Base-by-base conservation (phyloP, 208 protist species). In the Acanthamoeba culbertsoni region DNA sequence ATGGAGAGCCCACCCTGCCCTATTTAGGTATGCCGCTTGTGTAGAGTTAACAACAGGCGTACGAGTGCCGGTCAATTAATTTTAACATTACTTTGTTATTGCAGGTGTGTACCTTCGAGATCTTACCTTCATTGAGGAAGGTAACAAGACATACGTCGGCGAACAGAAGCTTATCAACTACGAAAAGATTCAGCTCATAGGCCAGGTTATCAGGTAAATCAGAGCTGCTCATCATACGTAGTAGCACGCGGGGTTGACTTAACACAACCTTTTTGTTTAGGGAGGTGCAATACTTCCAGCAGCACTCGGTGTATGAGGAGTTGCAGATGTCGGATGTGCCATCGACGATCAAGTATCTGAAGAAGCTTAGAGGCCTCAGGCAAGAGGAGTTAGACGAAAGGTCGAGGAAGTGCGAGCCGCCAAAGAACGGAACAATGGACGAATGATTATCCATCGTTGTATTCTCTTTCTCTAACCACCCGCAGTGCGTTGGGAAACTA, bases 251-350 rank as follows among this genome's bases (percentile, higher is more conserved):
- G 42, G 18, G 5, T n/a, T 71, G 12, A 14, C 18, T 1, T 71
- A 37, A 31, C 62, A 28, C 62, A 14, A 10, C 35, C 7, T 68
- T 26, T 6, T 7, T n/a, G 16, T 35, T 0, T 43, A 84, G 82
- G 53, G 82, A 89, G 82, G 82, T 89, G 82, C 82, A 89, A 46
- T 89, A 89, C 82, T 89, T 89, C 28, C 82, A 89, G 53, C 53
- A 59, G 8, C 23, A 89, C 53, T 89, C 82, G 53, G 46, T 35
- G 5, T 89, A 89, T 37, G 55, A 59, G 35, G 82, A 89, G 53
- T 28, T 89, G 82, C 53, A 68, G 53, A 59, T 40, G 82, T 59
- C 82, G 1, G 55, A 59, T 5, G 55, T 65, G 53, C 82, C 82
- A 16, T 68, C 82, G 7, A 89, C 82, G 35, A 28, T 89, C 51